Evolutionary conservation across 345 rosid species (phyloP).

Genomic region (Erucastrum elatum): DNA sequence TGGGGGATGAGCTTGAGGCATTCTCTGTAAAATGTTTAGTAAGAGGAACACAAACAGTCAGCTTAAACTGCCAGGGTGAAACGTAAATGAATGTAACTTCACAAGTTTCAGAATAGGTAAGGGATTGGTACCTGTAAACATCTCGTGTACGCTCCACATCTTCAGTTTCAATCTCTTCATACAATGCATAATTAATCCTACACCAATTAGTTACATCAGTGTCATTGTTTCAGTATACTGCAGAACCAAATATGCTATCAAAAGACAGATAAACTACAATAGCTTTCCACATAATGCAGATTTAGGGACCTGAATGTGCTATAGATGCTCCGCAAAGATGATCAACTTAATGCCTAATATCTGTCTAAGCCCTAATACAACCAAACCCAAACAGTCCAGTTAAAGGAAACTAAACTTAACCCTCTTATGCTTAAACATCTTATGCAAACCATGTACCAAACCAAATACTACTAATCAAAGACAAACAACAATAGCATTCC

Average conservation of each 20-base stretch:
- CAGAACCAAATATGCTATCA: constrained; percentile 2
- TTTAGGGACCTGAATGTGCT: neutral
- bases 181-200: constrained; percentile 88
- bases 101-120: neutral
- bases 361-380: neutral
- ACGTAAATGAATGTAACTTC: neutral
- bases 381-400: neutral
- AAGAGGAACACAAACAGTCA: constrained; percentile 6
- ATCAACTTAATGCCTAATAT: neutral
- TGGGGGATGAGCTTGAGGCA: constrained; percentile 88
- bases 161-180: constrained; percentile 81
- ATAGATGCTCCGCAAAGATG: neutral
- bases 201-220: too few species aligned
- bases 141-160: constrained; percentile 73
- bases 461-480: neutral
- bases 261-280: neutral
- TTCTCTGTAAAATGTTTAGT: constrained; percentile 50
- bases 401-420: constrained; percentile 8
- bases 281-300: neutral
- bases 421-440: neutral
- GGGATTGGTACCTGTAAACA: constrained; percentile 82
- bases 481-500: neutral
- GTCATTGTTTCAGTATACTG: neutral
- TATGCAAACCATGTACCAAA: neutral
- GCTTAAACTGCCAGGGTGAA: neutral